Base-by-base conservation (phyloP, 2,329 filamentous ascomycete species). In the Clarireedia hainanense region DNA sequence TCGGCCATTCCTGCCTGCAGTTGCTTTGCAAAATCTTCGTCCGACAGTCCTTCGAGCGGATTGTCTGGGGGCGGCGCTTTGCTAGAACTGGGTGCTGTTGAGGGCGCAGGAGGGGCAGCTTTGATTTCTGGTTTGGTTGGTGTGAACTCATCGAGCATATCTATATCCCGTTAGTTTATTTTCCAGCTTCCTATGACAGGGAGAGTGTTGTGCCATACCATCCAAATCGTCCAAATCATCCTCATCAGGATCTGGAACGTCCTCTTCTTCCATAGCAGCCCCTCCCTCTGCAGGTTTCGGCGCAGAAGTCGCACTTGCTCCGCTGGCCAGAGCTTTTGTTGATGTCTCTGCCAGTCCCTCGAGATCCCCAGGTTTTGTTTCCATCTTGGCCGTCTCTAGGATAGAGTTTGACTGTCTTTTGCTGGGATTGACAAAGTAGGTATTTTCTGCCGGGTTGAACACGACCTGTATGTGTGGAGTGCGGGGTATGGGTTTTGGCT, bases 151-250 rank as follows among this genome's bases (percentile, higher is more conserved):
- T 96, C 90, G 26, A 99, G 84, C 72, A 97, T 87, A 65, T 97
- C 92, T 92, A 62, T 43, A 47, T 47, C 20, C 48, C 14, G 30
- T 56, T 12, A 53, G 53, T 20, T 43, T 26, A 26, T 15, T 6
- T 23, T 26, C 10, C 30, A 34, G 5, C 12, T 12, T 27, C 24
- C 40, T 23, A 30, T 40, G 12, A 15, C 7, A 49, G 9, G 20
- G 5, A 17, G 36, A 37, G 23, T 5, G 37, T 37, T 36, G 27
- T 39, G 37, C 20, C 75, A 63, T 72, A 89, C 89, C 90, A 72
- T 99, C 94, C 46, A 99, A 76, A 67, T 97, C 94, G 67, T 96
- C 89, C 20, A 94, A 75, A 64, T 94, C 89, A 71, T 94, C 94
- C 72, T 95, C 91, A 62, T 97, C 92, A 6, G 91, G 92, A 66